Evolutionary conservation across 1,284 basidiomycete genomes (phyloP).

Genomic region (Apiotrichum sp.): DNA sequence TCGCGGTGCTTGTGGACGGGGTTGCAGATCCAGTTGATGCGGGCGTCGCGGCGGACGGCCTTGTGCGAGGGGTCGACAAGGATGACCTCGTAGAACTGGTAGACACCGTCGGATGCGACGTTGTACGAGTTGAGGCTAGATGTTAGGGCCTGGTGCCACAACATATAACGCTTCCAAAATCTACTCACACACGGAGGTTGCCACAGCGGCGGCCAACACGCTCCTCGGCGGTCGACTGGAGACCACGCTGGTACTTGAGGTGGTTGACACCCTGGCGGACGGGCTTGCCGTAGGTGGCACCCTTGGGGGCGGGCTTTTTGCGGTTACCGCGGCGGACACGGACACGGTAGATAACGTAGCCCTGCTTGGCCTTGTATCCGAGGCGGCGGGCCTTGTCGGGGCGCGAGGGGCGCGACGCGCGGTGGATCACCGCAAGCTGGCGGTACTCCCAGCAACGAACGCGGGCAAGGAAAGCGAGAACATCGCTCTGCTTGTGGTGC

Average conservation of each 20-base stretch:
- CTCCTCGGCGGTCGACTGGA: constrained; percentile 94
- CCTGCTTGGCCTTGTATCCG: constrained; percentile 99
- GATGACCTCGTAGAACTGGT: constrained; percentile 99
- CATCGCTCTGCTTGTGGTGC: constrained; percentile 57
- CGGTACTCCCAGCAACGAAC: constrained; percentile 99
- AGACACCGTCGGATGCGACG: constrained; percentile 99
- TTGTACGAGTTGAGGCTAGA: constrained; percentile 85
- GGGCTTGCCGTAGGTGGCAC: constrained; percentile 98
- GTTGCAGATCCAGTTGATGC: constrained; percentile 94
- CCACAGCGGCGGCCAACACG: constrained; percentile 94
- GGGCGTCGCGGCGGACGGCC: constrained; percentile 81
- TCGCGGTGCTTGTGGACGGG: constrained; percentile 99
- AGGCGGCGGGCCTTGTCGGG: constrained; percentile 98
- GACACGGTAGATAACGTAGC: constrained; percentile 96
- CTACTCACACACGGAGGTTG: constrained; percentile 72
- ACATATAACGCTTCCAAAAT: background rate
- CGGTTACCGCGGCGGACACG: constrained; percentile 98
- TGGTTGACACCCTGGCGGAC: constrained; percentile 99
- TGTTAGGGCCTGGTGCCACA: background rate
- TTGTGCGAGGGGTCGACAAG: constrained; percentile 70
- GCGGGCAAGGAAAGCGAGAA: constrained; percentile 96
- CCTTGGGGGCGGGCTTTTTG: constrained; percentile 94
- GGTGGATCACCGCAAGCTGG: constrained; percentile 96
- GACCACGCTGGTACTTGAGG: constrained; percentile 93
- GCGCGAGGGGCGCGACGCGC: constrained; percentile 93